These are phyloP conservation scores for Termitomyces sp. DNA, from an alignment of 1,284 basidiomycete species.

Conservation along the genomic window DNA sequence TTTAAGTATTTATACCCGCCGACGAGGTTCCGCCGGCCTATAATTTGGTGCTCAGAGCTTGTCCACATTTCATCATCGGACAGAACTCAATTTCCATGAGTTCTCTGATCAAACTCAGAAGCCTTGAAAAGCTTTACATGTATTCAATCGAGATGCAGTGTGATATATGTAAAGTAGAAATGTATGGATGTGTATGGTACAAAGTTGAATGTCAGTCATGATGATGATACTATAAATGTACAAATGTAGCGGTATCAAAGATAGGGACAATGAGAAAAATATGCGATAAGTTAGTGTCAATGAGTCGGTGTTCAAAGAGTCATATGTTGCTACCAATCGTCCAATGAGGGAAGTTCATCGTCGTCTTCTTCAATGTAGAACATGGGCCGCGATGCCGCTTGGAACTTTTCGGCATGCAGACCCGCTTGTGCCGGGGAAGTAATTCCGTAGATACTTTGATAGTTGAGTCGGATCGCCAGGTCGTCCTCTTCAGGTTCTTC, in stretches of 20 bases:
- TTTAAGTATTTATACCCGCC: too few relatives aligned
- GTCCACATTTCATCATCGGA: background rate
- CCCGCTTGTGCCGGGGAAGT: background rate
- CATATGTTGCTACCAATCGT: conserved; percentile 31
- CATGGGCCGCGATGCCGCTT: conserved; percentile 9
- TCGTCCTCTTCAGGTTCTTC: conserved; percentile 16
- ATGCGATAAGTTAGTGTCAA: conserved; percentile 11
- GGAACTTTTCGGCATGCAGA: background rate
- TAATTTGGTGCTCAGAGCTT: background rate
- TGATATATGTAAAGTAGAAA: background rate
- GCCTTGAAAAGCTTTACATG: background rate
- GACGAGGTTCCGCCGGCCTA: too few relatives aligned
- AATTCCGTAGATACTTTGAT: conserved; percentile 3
- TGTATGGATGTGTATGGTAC: background rate
- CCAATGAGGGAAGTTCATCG: conserved; percentile 36
- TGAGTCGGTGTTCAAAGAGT: background rate
- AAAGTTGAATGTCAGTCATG: background rate
- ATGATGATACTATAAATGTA: background rate
- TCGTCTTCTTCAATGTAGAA: conserved; percentile 27
- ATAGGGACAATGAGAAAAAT: background rate
- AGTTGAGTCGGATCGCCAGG: conserved; percentile 13
- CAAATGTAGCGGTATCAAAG: conserved; percentile 3
- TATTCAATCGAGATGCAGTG: background rate
- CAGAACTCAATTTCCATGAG: background rate
- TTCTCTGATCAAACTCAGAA: background rate